Base-by-base conservation (phyloP, 2,329 filamentous ascomycete genomes). In the Aquanectria penicillioides region DNA sequence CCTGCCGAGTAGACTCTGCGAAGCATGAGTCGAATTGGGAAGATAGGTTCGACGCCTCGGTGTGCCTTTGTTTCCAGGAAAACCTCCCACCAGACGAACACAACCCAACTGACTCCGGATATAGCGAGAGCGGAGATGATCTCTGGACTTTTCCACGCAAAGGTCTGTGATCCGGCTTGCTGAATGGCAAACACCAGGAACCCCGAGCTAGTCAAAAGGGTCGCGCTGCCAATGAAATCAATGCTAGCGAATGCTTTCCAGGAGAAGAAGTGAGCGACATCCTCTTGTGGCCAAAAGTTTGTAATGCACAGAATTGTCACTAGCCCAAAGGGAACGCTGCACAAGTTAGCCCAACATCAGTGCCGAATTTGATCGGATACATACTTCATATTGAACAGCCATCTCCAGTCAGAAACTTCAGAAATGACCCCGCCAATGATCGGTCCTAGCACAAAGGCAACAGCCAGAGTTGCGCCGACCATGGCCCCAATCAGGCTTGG, bases 351-450 rank as follows among this genome's bases (percentile, higher is more conserved):
- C 46, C n/a, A n/a, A 15, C 20, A 34, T 37, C 25, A 22, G 6
- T 17, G 12, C 59, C 8, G 17, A 10, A 22, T 12, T 23, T 23
- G 5, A 3, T 15, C 6, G 18, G 12, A 10, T 8, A 64, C 80
- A 40, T 73, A 87, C 84, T 89, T 89, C 70, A 88, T 82, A 70
- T 84, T 83, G 70, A 88, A 88, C 33, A 88, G 78, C 77, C 84
- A 86, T 47, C 82, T 77, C 86, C 86, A 89, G 37, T 77, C 78
- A 15, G 80, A 78, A 2, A 78, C 73, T n/a, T 82, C 77, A 1
- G 83, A 81, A 18, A 89, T 82, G 3, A 80, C 74, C 2, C 86
- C 86, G 5, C 86, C 86, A 4, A 88, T 72, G 3, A 88, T 71
- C 1, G 86, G 85, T 0, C 86, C 86, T 1, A 88, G 75, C 4